A percentile compares a stretch with the other conserved stretches of the same genome.
Conservation (phyloP, 2,329 filamentous ascomycete species). For the Sodiomyces alkalinus region DNA sequence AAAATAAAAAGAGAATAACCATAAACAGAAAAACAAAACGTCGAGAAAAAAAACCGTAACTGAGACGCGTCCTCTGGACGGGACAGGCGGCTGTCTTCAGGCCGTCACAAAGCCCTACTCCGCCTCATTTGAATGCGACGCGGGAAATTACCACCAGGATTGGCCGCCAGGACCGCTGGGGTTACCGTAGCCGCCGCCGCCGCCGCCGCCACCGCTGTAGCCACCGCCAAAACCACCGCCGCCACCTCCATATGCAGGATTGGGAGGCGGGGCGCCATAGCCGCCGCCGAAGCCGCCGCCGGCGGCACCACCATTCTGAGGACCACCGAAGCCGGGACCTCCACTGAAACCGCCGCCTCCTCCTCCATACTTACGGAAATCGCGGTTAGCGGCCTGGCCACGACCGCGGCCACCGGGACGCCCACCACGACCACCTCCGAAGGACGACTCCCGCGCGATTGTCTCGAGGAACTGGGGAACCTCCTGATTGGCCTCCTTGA, state of each 20-base stretch:
- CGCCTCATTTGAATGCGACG: too few relatives aligned
- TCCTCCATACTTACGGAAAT: conserved; percentile 71
- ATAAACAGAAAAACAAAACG: conserved; percentile 7
- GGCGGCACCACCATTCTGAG: conserved; percentile 19
- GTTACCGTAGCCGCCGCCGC: conserved; percentile 47
- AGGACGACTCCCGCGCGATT: conserved; percentile 88
- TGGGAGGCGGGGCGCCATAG: conserved; percentile 25
- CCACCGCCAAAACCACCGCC: conserved; percentile 24
- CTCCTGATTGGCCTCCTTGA: conserved; percentile 98
- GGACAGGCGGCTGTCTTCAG: background rate
- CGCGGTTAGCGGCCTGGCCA: conserved; percentile 59
- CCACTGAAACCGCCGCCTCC: conserved; percentile 31
- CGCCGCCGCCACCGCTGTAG: conserved; percentile 20
- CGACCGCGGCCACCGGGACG: conserved; percentile 57
- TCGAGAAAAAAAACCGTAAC: conserved; percentile 12
- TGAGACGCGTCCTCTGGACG: too few relatives aligned
- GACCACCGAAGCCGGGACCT: conserved; percentile 25
- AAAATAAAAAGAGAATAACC: conserved; percentile 13
- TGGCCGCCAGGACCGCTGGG: conserved; percentile 48
- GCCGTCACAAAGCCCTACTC: too few relatives aligned
- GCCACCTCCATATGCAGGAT: conserved; percentile 22
- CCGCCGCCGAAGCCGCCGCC: conserved; percentile 27
- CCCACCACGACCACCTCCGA: conserved; percentile 50
- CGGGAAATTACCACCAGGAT: conserved; percentile 48
- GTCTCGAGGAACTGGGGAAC: conserved; percentile 89